Evolutionary conservation across 768 basidiomycete genomes (phyloP), one percentile per base, ranked within the genome.

Genomic region (Cytidiella melzeri): DNA sequence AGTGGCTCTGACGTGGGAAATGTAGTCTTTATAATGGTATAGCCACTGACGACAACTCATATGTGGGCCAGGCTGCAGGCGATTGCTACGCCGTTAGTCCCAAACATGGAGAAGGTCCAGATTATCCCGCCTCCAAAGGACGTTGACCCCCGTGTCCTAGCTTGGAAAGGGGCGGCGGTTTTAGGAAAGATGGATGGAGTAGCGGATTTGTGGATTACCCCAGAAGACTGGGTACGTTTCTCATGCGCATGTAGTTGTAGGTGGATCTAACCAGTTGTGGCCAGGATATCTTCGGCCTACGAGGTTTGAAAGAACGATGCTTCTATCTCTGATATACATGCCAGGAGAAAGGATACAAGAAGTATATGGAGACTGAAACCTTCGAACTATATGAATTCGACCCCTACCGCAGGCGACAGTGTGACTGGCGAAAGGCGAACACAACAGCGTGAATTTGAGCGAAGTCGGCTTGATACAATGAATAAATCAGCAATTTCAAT

Each of bases 41-140:
- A n/a, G n/a, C n/a, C n/a, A n/a, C n/a, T n/a, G n/a, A n/a, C n/a
- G n/a, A n/a, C n/a, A n/a, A n/a, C n/a, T n/a, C 30, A 9, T 27
- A 13, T 27, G 34, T 5, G 21, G 25, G 21, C 27, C 46, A 87
- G 87, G 58, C 60, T 91, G 39, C 87, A 90, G 61, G 90, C 87
- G 0, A 91, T 92, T 47, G 87, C 87, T 9, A 88, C 85, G 7
- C 87, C 89, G 4, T 66, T 94, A 37, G 84, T 90, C 13, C 76
- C 79, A 13, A 84, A 83, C 61, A 90, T 93, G 81, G 85, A 88
- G 61, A 88, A 87, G 58, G 87, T 95, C 5, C 82, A 86, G 55
- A 89, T 96, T 51, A 87, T 98, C 41, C 90, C 92, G n/a, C 87
- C 92, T 2, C 93, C 94, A 1, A 87, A 93, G 63, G 91, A 92